These are phyloP conservation scores for Butyriboletus loyo DNA, from an alignment of 768 basidiomycete genomes.

Conservation along the genomic window DNA sequence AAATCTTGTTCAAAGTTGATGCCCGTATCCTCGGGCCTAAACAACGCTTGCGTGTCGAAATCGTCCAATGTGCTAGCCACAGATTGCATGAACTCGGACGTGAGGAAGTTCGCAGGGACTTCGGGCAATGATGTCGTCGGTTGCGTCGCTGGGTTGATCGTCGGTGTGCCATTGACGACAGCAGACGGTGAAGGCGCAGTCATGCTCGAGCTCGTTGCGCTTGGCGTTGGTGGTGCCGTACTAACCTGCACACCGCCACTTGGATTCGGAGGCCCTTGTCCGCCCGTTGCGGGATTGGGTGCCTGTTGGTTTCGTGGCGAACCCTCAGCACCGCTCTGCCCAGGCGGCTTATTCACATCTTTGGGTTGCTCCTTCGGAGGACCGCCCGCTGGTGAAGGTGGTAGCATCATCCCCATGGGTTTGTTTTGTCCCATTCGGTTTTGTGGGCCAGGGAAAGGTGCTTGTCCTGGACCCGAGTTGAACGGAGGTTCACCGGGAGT, in stretches of 20 bases:
- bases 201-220: constrained; percentile 30
- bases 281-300: constrained; percentile 25
- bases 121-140: constrained; percentile 27
- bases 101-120: constrained; percentile 20
- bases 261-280: constrained; percentile 21
- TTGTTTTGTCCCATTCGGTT: constrained; percentile 33
- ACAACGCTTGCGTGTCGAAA: constrained; percentile 36
- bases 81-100: constrained; percentile 45
- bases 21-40: constrained; percentile 41
- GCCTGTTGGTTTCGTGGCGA: constrained; percentile 44
- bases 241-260: constrained; percentile 20
- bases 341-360: constrained; percentile 31
- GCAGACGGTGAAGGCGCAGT: constrained; percentile 39
- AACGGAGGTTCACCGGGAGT: constrained; percentile 44
- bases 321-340: constrained; percentile 30
- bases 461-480: constrained; percentile 31
- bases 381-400: constrained; percentile 47
- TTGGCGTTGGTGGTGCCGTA: constrained; percentile 40
- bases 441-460: constrained; percentile 34
- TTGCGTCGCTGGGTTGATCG: constrained; percentile 26
- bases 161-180: constrained; percentile 31
- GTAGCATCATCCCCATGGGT: constrained; percentile 46
- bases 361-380: constrained; percentile 32
- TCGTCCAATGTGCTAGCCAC: constrained; percentile 40
- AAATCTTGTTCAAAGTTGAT: constrained; percentile 74